phyloP scores from a whole-genome alignment of 352 stramenopile genomes.

The Achlya hypogyna region DNA sequence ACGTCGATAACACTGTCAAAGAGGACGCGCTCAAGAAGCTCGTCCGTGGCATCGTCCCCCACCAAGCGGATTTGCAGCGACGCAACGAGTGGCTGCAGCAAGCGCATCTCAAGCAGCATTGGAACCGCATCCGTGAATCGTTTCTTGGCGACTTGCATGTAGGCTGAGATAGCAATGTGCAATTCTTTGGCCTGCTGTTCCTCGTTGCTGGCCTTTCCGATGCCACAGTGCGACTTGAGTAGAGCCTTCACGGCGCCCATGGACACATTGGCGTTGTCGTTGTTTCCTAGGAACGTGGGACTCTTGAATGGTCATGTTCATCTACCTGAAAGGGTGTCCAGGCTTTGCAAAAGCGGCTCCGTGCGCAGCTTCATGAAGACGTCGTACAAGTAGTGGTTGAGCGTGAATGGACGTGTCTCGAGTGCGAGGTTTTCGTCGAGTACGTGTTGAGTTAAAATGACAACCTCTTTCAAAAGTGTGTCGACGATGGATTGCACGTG shows the following conservation, averaged over 20 bases:
- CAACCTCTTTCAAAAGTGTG: neutral
- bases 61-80: neutral
- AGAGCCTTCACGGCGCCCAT: neutral
- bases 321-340: neutral
- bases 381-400: neutral
- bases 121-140: slow-evolving; percentile 33
- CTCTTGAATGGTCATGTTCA: neutral
- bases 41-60: neutral
- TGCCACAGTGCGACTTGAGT: neutral
- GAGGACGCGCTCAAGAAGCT: neutral
- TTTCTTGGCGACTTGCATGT: slow-evolving; percentile 28
- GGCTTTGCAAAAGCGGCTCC: neutral
- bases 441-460: neutral
- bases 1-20: neutral
- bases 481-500: neutral
- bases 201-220: neutral
- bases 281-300: neutral
- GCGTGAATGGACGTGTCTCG: neutral
- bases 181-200: slow-evolving; percentile 25
- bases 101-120: slow-evolving; percentile 28
- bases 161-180: slow-evolving; percentile 27
- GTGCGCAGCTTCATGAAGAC: neutral
- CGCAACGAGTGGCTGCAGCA: neutral
- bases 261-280: neutral
- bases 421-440: neutral